These are phyloP conservation scores for Brasenia schreberi DNA, from an alignment of 164 flowering plant species.

Conservation along the genomic window DNA sequence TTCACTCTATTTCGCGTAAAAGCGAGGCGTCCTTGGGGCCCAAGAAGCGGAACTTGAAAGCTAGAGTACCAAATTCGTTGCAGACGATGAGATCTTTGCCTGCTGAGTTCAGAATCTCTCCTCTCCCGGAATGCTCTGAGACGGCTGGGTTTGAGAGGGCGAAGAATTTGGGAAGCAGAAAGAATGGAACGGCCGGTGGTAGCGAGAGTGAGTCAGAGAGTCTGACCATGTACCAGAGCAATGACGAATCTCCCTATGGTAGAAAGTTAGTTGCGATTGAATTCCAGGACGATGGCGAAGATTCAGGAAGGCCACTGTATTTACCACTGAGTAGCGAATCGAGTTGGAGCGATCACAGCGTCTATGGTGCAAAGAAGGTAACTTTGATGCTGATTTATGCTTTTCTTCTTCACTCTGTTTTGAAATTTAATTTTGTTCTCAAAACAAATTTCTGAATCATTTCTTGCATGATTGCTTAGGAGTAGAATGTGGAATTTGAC, in stretches of 20 bases:
- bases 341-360: conserved; percentile 63
- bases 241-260: conserved; percentile 63
- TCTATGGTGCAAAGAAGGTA: conserved; percentile 76
- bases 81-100: conserved; percentile 50
- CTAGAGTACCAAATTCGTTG: conserved; percentile 20
- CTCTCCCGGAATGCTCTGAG: conserved; percentile 11
- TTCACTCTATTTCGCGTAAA: not conserved
- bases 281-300: conserved; percentile 25
- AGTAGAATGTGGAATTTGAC: no score
- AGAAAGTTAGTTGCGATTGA: conserved; percentile 18
- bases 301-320: conserved; percentile 20
- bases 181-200: conserved; percentile 8
- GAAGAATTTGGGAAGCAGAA: conserved; percentile 5
- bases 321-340: conserved; percentile 25
- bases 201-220: conserved; percentile 5
- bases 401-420: not conserved
- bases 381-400: not conserved
- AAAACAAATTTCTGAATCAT: no score
- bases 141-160: not conserved
- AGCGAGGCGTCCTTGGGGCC: conserved; percentile 6
- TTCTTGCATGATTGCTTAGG: no score
- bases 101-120: conserved; percentile 27
- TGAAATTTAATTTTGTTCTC: no score
- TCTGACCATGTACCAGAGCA: conserved; percentile 15
- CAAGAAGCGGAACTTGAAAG: conserved; percentile 10